Evolutionary conservation across 495 filamentous ascomycete genomes (phyloP), one percentile per base, ranked within the genome.

Genomic region (Neurospora sp.): DNA sequence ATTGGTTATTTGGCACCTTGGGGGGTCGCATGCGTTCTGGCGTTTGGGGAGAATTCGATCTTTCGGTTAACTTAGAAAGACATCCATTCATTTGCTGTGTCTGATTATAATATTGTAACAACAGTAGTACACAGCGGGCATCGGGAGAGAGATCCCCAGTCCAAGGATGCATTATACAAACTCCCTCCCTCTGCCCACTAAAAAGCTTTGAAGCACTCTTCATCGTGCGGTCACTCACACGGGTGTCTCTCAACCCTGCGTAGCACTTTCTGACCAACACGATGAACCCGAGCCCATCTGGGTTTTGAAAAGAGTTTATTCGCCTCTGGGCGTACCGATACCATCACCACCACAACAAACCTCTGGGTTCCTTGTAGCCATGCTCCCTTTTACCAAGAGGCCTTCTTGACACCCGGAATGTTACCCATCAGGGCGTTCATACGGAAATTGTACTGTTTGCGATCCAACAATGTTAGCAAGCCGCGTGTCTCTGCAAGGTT

Each of bases 371-470:
- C 20, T 68, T 68, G 45, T 71, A 59, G 44, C 47, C 40, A 20
- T 40, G 31, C 8, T 38, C 47, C 9, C 38, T 39, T 78, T 80
- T 90, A 98, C 96, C 96, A 99, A 80, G 91, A 94, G 9, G 96
- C 96, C 86, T 98, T 98, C 86, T 89, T 92, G 59, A 98, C 96
- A 70, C 96, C 96, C 0, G 96, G 96, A 42, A 99, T 80, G 71
- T 94, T 89, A 71, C 96, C 96, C n/a, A 86, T 89, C 68, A 97
- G 80, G 3, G 96, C 96, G 81, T 97, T 90, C 82, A 94, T 83
- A 80, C 96, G 86, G 85, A 99, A 98, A 84, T 93, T 92, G 84
- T 86, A 99, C 94, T 98, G 78, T 65, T 37, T 10, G 6, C 40
- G 39, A 40, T 61, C 47, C 31, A 75, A 74, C 47, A 71, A 4